phyloP scores from a whole-genome alignment of 768 basidiomycete genomes.

The Boletus edulis region DNA sequence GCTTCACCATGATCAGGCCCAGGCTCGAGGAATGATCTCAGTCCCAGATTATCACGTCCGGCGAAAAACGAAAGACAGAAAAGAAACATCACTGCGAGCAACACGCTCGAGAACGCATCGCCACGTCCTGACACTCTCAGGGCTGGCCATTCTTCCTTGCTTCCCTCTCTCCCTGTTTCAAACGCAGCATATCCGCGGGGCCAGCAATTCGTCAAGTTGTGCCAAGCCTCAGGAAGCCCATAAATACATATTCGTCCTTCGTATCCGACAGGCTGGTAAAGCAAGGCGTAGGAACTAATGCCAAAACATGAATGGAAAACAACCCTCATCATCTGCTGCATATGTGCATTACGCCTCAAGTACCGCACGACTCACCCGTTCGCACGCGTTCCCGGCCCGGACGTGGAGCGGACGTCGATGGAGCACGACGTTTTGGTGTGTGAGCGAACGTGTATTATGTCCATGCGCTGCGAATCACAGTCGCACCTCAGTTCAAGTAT shows the following conservation, averaged over 20 bases:
- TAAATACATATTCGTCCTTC: not conserved
- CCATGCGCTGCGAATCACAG: not conserved
- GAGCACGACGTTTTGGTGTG: too few relatives aligned
- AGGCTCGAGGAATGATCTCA: not conserved
- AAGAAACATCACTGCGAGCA: not conserved
- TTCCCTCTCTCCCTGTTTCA: too few relatives aligned
- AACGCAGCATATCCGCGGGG: not conserved
- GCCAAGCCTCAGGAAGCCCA: not conserved
- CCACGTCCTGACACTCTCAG: too few relatives aligned
- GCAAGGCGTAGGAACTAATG: too few relatives aligned
- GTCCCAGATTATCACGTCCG: not conserved
- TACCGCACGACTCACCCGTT: not conserved
- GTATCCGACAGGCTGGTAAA: not conserved
- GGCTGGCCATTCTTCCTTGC: too few relatives aligned
- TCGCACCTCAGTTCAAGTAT: not conserved
- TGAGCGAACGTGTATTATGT: too few relatives aligned
- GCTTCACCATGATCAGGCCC: not conserved
- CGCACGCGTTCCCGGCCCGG: not conserved
- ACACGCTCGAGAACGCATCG: not conserved
- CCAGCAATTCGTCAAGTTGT: not conserved
- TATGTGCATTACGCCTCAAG: too few relatives aligned
- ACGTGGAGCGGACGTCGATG: too few relatives aligned
- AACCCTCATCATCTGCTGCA: not conserved
- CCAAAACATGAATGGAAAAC: not conserved
- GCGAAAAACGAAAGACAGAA: too few relatives aligned